Evolutionary conservation across 805 yeast genomes (phyloP).

Genomic region (Zygosaccharomyces siamensis): DNA sequence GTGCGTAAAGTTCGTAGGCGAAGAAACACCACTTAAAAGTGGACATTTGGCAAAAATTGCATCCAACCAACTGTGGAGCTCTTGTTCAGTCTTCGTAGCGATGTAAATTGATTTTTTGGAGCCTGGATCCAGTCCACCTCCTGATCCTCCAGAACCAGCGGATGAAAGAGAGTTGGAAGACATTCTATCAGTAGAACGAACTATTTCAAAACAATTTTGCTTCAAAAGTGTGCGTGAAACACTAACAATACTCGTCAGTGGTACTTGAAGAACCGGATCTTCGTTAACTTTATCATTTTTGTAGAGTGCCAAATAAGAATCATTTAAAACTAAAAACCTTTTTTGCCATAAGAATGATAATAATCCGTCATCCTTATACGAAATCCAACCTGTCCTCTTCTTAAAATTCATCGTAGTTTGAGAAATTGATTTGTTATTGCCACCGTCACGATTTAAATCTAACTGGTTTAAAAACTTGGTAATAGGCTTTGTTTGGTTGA

Average conservation of each 20-base stretch:
- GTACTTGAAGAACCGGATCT: constrained; percentile 49
- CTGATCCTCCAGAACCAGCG: constrained; percentile 12
- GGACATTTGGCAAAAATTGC: constrained; percentile 77
- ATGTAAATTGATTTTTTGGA: constrained; percentile 61
- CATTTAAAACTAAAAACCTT: constrained; percentile 72
- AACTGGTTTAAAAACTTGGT: constrained; percentile 34
- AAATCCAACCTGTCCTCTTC: constrained; percentile 68
- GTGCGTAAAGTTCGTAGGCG: constrained; percentile 92
- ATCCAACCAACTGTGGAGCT: constrained; percentile 86
- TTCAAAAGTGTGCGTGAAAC: constrained; percentile 65
- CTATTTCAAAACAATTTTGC: constrained; percentile 78
- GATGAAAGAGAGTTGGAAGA: constrained; percentile 20
- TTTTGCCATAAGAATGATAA: constrained; percentile 91
- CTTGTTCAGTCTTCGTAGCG: constrained; percentile 71
- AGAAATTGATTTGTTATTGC: constrained; percentile 14
- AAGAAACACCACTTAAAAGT: constrained; percentile 61
- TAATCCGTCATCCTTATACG: constrained; percentile 87
- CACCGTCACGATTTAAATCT: constrained; percentile 35
- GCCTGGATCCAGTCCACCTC: constrained; percentile 22
- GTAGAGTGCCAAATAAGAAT: constrained; percentile 68
- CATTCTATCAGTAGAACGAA: constrained; percentile 41
- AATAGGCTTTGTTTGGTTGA: constrained; percentile 36
- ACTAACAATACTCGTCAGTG: constrained; percentile 54
- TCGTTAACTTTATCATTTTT: constrained; percentile 51
- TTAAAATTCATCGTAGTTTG: constrained; percentile 18